Base-by-base conservation (phyloP, 768 basidiomycete genomes). In the Atractiella rhizophila region DNA sequence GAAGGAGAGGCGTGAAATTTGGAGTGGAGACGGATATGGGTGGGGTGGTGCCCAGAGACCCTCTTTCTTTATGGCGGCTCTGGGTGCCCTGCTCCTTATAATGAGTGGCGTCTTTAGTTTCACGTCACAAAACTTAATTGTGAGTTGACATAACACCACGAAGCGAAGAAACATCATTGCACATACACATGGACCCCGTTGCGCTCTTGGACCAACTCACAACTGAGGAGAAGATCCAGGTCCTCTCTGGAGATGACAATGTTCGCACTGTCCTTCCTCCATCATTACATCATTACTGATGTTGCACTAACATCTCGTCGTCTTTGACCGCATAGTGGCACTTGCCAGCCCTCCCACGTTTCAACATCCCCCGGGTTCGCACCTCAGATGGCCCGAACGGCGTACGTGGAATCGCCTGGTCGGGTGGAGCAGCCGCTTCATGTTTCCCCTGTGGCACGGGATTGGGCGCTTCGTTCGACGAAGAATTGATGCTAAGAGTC, bases 381-480 rank as follows among this genome's bases (percentile, higher is more conserved):
- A 2, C 2, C 40, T 34, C 27, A 18, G 19, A 40, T 30, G 25
- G 21, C n/a, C 23, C 25, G 42, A 48, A 50, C 28, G 51, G 51
- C 5, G 42, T 46, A 2, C 41, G 49, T 4, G 49, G 51, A 0
- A 23, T 31, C 8, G 38, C 35, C 26, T 50, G 46, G 28, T 50
- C 46, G 43, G 49, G 10, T 11, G 4, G 12, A 25, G 16, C 28
- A 16, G 4, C 7, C 39, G 61, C 68, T 2, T 68, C 64, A 40
- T 71, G 69, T 47, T 69, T 71, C 54, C 70, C 70, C 0, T 64
- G 64, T 2, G 68, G 67, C 6, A 70, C 68, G 4, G 69, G 66
- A 9, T 50, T 73, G 4, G 70, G 64, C 5, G 64, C 69, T 6
- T 66, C 69, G 0, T 71, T 70, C 47, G 69, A 71, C 42, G 48